These are phyloP conservation scores for Alternaria gansuensis DNA, from an alignment of 2,329 filamentous ascomycete genomes.

Conservation along the genomic window DNA sequence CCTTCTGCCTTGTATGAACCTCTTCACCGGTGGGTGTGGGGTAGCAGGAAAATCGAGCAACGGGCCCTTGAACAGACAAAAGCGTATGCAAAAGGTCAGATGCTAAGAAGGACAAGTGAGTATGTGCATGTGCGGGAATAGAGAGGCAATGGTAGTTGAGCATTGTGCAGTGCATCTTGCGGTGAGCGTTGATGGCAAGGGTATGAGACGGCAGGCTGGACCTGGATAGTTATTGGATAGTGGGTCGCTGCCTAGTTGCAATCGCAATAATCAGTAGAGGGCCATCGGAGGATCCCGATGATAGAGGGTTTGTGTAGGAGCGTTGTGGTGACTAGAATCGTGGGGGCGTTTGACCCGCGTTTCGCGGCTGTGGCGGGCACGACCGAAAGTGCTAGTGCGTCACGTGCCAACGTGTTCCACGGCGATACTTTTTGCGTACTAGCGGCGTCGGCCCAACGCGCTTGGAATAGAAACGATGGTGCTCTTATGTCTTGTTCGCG, in stretches of 20 bases:
- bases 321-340: background rate
- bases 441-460: background rate
- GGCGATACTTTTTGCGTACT: background rate
- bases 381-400: slow-evolving; percentile 15
- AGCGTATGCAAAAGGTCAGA: slow-evolving; percentile 38
- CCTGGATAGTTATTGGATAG: slow-evolving; percentile 12
- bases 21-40: slow-evolving; percentile 49
- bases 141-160: slow-evolving; percentile 19
- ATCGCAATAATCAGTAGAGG: slow-evolving; percentile 10
- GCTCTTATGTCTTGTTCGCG: background rate
- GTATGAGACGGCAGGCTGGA: slow-evolving; percentile 25
- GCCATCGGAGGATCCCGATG: slow-evolving; percentile 9
- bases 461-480: background rate
- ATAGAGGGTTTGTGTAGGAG: slow-evolving; percentile 10
- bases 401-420: slow-evolving; percentile 24
- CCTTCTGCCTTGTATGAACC: slow-evolving; percentile 44
- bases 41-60: slow-evolving; percentile 21
- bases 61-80: slow-evolving; percentile 18
- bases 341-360: slow-evolving; percentile 6
- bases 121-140: slow-evolving; percentile 24
- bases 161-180: slow-evolving; percentile 41
- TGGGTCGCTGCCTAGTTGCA: slow-evolving; percentile 41
- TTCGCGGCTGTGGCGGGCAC: slow-evolving; percentile 12
- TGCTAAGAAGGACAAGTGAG: slow-evolving; percentile 23
- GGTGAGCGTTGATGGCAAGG: slow-evolving; percentile 37